Conservation (phyloP, 306 rosid species). For the Ormosia emarginata region DNA sequence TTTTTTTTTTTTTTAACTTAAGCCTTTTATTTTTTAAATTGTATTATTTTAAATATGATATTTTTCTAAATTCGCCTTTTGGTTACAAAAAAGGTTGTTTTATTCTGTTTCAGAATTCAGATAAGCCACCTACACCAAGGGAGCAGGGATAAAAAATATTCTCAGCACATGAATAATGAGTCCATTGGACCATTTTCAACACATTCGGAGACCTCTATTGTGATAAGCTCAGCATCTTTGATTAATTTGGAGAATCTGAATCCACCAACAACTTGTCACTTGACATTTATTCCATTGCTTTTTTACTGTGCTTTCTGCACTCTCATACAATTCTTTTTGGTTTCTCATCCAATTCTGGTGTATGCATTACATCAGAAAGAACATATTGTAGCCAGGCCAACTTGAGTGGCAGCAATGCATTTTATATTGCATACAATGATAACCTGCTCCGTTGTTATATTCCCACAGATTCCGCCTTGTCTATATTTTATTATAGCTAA, state of each 20-base stretch:
- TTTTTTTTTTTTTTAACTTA: no score
- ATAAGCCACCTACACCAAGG: not conserved
- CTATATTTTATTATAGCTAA: not conserved
- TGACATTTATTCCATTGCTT: not conserved
- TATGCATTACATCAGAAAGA: not conserved
- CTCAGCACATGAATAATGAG: not conserved
- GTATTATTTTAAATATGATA: not conserved
- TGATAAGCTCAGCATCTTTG: not conserved
- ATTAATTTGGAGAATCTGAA: conserved; percentile 7
- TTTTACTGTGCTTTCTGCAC: not conserved
- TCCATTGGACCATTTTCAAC: not conserved
- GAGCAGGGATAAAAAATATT: not conserved
- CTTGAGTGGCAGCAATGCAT: not conserved
- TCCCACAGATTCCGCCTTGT: not conserved
- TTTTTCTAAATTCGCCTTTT: not conserved
- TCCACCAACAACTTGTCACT: not conserved
- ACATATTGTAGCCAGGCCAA: not conserved
- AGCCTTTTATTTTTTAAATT: not conserved
- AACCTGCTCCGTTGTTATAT: not conserved
- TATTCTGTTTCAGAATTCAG: not conserved
- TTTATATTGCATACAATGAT: not conserved
- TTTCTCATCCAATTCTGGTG: not conserved
- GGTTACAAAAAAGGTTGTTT: not conserved
- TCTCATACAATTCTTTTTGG: no score
- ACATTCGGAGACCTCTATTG: not conserved